Base-by-base conservation (phyloP, 495 filamentous ascomycete species). In the Podospora sp. region DNA sequence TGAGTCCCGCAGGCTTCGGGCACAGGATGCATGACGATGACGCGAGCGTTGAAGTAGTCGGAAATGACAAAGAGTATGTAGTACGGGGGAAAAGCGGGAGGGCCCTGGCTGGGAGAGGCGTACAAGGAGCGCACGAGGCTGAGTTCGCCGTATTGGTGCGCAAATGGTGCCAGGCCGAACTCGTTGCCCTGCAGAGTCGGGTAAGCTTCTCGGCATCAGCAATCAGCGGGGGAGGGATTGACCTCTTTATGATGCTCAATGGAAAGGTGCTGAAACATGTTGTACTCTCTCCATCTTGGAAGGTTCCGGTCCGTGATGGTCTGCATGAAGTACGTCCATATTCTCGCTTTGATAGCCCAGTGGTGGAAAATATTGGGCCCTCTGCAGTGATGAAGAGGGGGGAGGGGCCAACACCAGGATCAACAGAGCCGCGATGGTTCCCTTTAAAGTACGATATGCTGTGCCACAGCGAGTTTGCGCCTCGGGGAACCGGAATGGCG, bases 291-390 rank as follows among this genome's bases (percentile, higher is more conserved):
- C 25, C 49, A 62, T 18, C 65, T 20, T 9, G 14, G 1, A 0
- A 7, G 22, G 4, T 9, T n/a, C 25, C 24, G 29, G n/a, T 62
- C 65, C 11, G 14, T 21, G n/a, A 63, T 14, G 25, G n/a, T 55
- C 29, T 62, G 65, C 58, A 67, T 62, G 46, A 62, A 67, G 26
- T 22, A 67, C 1, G 65, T 57, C 65, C 65, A 67, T 33, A 67
- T 67, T 6, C 58, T 46, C 16, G 58, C 65, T 27, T 67, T 67
- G 58, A 67, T 51, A 14, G 18, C 18, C 58, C 58, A 62, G 18
- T 67, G 65, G 6, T 46, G 0, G n/a, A n/a, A n/a, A 52, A 56
- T 21, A 67, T 67, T 7, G 6, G 12, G 6, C 4, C 7, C 20
- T n/a, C n/a, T n/a, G n/a, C n/a, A n/a, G n/a, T n/a, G n/a, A n/a